Percentiles rank a stretch among this genome's conserved stretches.
Conservation (phyloP, 805 yeast genomes). For the Wickerhamiella sergipiensis region DNA sequence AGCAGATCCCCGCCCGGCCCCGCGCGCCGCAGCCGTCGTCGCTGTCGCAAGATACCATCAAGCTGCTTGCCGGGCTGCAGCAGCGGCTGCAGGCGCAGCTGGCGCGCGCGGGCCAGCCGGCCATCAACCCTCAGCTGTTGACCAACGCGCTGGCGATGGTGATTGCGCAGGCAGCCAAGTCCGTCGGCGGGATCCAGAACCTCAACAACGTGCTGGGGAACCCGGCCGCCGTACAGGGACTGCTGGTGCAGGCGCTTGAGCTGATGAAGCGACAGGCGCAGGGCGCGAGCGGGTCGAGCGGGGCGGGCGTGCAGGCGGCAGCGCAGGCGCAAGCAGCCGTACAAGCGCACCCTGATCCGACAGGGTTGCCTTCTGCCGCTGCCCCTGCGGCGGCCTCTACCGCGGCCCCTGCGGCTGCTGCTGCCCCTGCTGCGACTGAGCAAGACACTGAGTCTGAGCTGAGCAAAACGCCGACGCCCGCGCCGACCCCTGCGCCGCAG, state of each 20-base stretch:
- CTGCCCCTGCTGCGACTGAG: conserved; percentile 3
- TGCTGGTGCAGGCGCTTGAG: conserved; percentile 12
- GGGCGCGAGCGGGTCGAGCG: background rate
- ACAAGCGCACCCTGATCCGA: too few relatives aligned
- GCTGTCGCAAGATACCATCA: conserved; percentile 46
- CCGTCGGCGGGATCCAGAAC: conserved; percentile 25
- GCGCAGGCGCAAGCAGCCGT: background rate
- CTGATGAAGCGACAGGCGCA: conserved; percentile 4
- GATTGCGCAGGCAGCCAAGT: conserved; percentile 79
- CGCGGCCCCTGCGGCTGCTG: conserved; percentile 2
- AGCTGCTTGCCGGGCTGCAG: conserved; percentile 70
- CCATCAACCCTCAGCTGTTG: conserved; percentile 67
- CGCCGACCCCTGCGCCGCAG: conserved; percentile 15
- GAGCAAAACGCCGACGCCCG: background rate
- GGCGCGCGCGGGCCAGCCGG: conserved; percentile 53
- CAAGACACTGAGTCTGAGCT: background rate
- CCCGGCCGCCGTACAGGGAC: conserved; percentile 6
- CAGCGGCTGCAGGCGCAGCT: conserved; percentile 73
- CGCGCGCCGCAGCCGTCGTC: background rate
- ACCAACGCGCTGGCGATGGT: conserved; percentile 90
- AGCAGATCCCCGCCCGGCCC: conserved; percentile 17
- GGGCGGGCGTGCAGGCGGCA: background rate
- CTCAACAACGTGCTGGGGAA: conserved; percentile 13
- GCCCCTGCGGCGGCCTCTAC: background rate
- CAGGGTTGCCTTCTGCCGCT: background rate